Evolutionary conservation across 2,329 filamentous ascomycete species (phyloP), one percentile per base, ranked within the genome.

Genomic region (Aspergillus sp.): DNA sequence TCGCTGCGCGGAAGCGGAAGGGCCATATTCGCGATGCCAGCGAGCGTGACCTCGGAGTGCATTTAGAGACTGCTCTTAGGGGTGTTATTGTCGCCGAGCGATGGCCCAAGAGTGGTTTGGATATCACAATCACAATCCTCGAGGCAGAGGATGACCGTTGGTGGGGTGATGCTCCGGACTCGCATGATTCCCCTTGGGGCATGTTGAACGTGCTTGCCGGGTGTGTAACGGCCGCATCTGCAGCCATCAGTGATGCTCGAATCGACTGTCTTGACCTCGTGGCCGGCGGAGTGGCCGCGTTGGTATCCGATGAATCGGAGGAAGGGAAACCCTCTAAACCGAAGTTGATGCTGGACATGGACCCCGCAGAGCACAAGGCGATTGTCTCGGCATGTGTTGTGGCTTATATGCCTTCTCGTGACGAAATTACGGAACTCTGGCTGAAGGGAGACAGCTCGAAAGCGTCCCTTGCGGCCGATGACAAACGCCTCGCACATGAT

Each of bases 41-140:
- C 62, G 95, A 99, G 78, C 86, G 93, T 54, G 95, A 99, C 72
- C 83, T 99, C 2, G 91, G 91, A 12, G 90, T 93, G 11, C 94
- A 98, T 73, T 81, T 99, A 3, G 93, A 98, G 76, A 94, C 92
- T 16, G 93, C 95, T 26, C 82, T 99, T 54, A 86, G 92, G 36
- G 94, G 94, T 1, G 90, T 92, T 7, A 87, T 98, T 54, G 94
- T 98, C 71, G 92, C 92, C 14, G 93, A 97, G 73, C 84, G 94
- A 59, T 99, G 94, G 91, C 95, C 95, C n/a, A 99, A 99, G 81
- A 96, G 92, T 74, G 93, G 92, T 49, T 88, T 96, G n/a, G 95
- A 99, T 73, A 88, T 99, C 46, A 89, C 96, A 18, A 87, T 99
- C 52, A 97, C 92, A 0, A 87, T 99, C 52, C 82, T 99, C 18